A percentile compares a stretch with the other conserved stretches of the same genome.
phyloP scores from a whole-genome alignment of 2,329 filamentous ascomycete genomes.

The Monilinia laxa region DNA sequence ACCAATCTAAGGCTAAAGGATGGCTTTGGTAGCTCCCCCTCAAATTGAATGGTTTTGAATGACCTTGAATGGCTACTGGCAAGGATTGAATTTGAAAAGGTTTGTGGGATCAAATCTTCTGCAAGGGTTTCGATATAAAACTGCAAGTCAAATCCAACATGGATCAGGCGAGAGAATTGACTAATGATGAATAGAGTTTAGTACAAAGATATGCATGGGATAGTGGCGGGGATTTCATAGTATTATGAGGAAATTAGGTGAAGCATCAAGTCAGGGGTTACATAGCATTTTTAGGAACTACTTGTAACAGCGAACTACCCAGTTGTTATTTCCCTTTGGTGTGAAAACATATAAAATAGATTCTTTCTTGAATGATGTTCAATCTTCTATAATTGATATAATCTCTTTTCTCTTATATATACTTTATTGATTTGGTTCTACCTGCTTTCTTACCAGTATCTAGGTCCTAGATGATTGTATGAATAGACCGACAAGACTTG shows the following conservation, averaged over 20 bases:
- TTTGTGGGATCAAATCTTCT: slow-evolving; percentile 8
- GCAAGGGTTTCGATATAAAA: slow-evolving; percentile 14
- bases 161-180: neutral
- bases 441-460: no score
- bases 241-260: slow-evolving; percentile 16
- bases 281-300: neutral
- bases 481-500: no score
- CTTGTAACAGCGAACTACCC: neutral
- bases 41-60: neutral
- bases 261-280: slow-evolving; percentile 13
- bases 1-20: neutral
- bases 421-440: no score
- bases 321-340: no score
- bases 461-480: no score
- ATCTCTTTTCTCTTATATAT: no score
- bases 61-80: neutral
- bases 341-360: no score
- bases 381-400: no score
- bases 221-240: slow-evolving; percentile 9
- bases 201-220: slow-evolving; percentile 5
- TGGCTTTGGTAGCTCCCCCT: slow-evolving; percentile 4
- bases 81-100: neutral
- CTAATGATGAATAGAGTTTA: neutral
- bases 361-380: no score
- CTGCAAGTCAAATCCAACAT: neutral